Conservation (phyloP, 2,329 filamentous ascomycete genomes). For the Fusarium papillatum region DNA sequence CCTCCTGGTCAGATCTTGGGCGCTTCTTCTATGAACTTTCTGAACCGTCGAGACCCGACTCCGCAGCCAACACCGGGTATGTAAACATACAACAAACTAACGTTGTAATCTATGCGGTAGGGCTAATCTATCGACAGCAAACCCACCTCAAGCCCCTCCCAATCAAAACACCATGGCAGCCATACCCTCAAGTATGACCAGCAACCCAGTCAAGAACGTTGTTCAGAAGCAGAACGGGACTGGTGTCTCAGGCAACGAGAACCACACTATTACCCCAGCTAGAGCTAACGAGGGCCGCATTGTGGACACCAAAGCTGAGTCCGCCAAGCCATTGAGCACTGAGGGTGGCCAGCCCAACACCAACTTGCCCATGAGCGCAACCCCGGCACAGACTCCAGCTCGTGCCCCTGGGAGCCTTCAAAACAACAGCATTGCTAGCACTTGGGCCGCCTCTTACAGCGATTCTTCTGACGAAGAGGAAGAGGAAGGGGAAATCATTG, state of each 20-base stretch:
- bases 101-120: too few relatives aligned
- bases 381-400: not conserved
- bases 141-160: not conserved
- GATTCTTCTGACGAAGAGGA: constrained; percentile 10
- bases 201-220: not conserved
- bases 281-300: not conserved
- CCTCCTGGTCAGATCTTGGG: constrained; percentile 38
- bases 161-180: not conserved
- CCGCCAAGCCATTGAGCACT: not conserved
- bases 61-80: constrained; percentile 10
- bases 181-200: not conserved
- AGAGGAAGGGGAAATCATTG: not conserved
- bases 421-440: constrained; percentile 28
- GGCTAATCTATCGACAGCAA: constrained; percentile 13
- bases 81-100: not conserved
- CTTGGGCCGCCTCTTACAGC: constrained; percentile 34
- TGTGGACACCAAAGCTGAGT: not conserved
- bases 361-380: not conserved
- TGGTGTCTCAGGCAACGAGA: not conserved
- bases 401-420: not conserved
- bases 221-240: not conserved
- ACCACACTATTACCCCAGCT: not conserved
- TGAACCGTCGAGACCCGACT: constrained; percentile 28
- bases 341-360: not conserved
- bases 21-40: constrained; percentile 36